A percentile compares a stretch with the other conserved stretches of the same genome.
Evolutionary conservation across 495 filamentous ascomycete species (phyloP).

Genomic region (Hypoxylon perforatum): DNA sequence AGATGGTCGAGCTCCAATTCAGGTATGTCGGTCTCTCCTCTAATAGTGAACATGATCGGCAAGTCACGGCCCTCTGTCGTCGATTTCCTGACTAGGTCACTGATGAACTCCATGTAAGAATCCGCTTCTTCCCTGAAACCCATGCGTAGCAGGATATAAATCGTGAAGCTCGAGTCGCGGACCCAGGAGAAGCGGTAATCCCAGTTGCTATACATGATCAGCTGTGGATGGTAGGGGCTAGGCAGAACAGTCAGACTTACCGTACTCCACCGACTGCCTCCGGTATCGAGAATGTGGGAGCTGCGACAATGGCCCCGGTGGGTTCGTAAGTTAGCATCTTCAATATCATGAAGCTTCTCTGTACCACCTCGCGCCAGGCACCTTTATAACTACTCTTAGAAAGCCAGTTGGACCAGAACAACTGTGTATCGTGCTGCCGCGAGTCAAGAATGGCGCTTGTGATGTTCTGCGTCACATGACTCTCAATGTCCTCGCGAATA

Average conservation of each 20-base stretch:
- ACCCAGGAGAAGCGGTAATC: constrained; percentile 83
- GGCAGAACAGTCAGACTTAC: constrained; percentile 37
- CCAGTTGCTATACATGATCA: constrained; percentile 67
- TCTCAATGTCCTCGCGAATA: constrained; percentile 65
- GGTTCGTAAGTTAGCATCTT: constrained; percentile 76
- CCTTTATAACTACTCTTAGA: constrained; percentile 74
- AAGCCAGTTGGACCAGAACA: constrained; percentile 78
- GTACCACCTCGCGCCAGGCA: constrained; percentile 74
- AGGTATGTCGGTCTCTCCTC: constrained; percentile 76
- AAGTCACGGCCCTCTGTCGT: constrained; percentile 62
- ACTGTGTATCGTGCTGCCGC: constrained; percentile 72
- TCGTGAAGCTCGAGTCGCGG: constrained; percentile 77
- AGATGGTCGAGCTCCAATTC: constrained; percentile 73
- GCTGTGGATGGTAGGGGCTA: not conserved
- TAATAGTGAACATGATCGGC: constrained; percentile 82
- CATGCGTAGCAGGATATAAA: constrained; percentile 78
- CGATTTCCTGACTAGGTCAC: constrained; percentile 68
- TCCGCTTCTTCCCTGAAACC: constrained; percentile 80
- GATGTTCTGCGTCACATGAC: constrained; percentile 63
- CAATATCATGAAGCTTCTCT: constrained; percentile 73
- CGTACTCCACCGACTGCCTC: constrained; percentile 74
- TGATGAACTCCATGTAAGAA: constrained; percentile 79
- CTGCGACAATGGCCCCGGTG: constrained; percentile 61
- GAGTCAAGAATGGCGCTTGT: constrained; percentile 63
- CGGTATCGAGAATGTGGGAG: constrained; percentile 71